Evolutionary conservation across 345 rosid species (phyloP).

Genomic region (Anacardium occidentale): DNA sequence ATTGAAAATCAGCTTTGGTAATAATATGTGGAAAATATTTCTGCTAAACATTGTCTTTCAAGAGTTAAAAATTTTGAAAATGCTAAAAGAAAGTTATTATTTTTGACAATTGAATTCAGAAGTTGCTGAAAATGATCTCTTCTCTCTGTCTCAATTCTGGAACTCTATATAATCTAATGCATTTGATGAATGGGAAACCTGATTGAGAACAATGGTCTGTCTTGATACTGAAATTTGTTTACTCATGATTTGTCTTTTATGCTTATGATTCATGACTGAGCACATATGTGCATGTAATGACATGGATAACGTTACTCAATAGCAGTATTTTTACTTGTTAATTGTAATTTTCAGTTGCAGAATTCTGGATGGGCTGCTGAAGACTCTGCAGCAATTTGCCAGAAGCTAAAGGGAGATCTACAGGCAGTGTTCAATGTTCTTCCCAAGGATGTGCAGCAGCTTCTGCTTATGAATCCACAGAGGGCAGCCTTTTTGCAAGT

Average conservation of each 20-base stretch:
- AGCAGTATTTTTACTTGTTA: conserved; percentile 9
- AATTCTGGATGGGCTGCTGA: conserved; percentile 43
- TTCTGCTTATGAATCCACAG: conserved; percentile 81
- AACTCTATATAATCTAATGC: neutral
- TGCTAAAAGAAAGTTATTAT: too few species aligned
- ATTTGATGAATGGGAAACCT: neutral
- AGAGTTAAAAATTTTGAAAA: neutral
- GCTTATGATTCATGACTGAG: neutral
- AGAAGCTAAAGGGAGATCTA: conserved; percentile 79
- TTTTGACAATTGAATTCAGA: too few species aligned
- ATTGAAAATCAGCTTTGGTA: neutral
- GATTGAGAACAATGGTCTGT: neutral
- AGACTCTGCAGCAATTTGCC: conserved; percentile 45
- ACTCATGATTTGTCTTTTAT: neutral
- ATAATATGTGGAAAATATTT: neutral
- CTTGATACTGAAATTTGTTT: neutral
- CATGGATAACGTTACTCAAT: neutral
- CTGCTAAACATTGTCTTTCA: neutral
- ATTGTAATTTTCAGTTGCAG: conserved; percentile 42
- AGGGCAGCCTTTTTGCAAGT: conserved; percentile 65
- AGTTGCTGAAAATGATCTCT: too few species aligned
- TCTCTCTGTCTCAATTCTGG: too few species aligned
- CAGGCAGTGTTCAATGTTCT: conserved; percentile 66
- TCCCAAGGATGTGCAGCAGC: conserved; percentile 86
- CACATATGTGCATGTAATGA: neutral